Evolutionary conservation across 805 yeast species (phyloP), one percentile per base, ranked within the genome.

Genomic region (Nakazawaea ernobii): DNA sequence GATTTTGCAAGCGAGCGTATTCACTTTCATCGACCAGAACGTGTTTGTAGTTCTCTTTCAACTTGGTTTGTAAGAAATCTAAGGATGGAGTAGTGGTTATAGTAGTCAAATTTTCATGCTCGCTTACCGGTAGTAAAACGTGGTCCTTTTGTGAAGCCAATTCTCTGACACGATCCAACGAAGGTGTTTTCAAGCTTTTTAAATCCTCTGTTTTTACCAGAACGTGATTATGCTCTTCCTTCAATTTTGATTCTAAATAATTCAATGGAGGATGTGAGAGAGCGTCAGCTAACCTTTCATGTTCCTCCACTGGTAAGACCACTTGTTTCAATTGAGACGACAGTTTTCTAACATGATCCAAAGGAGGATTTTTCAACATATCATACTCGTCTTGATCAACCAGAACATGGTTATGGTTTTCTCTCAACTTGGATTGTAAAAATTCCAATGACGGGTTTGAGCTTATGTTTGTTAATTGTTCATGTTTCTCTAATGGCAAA

Each of bases 331-430:
- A 37, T 8, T 27, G 27, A 8, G 53, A 46, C 6, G 68, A 62
- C 32, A 55, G 58, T 17, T 54, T 58, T n/a, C 51, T 53, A 26
- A 68, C 27, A 8, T 24, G 27, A 8, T 36, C 29, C 8, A 36
- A n/a, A 2, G 27, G 14, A 10, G 29, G 39, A 8, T 9, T 11
- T 35, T 35, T 35, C 20, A 14, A 35, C 9, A 2, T 8, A 2
- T 35, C 17, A 35, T 48, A 46, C 58, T 59, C 4, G 40, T 48
- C 11, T 53, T 30, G 13, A 6, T 30, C 13, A 30, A 30, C 4
- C 32, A 30, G 32, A 10, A 30, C 32, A 10, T 30, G 32, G 10
- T 30, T 9, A 30, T 30, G 32, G n/a, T 30, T 9, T 10, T 9
- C 32, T 30, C 32, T 30, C 32, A 30, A 30, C 6, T 13, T 30